Evolutionary conservation across 768 basidiomycete genomes (phyloP).

Genomic region (Hydnum rufescens): DNA sequence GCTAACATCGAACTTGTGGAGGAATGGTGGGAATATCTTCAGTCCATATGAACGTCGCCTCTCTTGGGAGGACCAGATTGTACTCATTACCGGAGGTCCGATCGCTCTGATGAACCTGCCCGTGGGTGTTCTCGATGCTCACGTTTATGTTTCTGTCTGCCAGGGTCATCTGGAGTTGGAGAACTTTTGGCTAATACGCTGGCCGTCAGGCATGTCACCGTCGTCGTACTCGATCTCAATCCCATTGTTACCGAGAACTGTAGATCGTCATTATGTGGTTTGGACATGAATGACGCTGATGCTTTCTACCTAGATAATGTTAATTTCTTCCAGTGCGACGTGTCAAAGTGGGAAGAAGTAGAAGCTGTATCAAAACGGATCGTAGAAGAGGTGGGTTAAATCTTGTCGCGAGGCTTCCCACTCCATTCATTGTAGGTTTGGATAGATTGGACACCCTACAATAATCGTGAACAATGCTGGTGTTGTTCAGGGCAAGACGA

Average conservation of each 20-base stretch:
- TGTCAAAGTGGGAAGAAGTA: constrained; percentile 77
- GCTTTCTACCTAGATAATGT: constrained; percentile 39
- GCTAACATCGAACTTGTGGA: constrained; percentile 53
- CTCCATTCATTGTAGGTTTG: constrained; percentile 15
- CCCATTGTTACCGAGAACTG: constrained; percentile 52
- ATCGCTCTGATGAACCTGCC: not conserved
- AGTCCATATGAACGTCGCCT: constrained; percentile 42
- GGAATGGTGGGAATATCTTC: constrained; percentile 50
- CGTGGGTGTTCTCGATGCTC: constrained; percentile 1
- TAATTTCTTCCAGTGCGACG: constrained; percentile 73
- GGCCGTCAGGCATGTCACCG: constrained; percentile 58
- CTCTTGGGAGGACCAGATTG: constrained; percentile 78
- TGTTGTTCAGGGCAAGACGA: constrained; percentile 70
- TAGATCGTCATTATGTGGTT: constrained; percentile 19
- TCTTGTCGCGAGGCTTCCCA: not conserved
- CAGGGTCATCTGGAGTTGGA: constrained; percentile 80
- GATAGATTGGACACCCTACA: constrained; percentile 62
- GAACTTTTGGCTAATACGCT: constrained; percentile 75
- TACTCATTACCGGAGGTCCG: constrained; percentile 80
- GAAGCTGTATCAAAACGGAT: constrained; percentile 52
- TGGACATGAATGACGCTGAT: not conserved
- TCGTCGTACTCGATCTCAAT: constrained; percentile 72
- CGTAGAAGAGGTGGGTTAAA: constrained; percentile 43
- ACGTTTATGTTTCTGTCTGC: not conserved
- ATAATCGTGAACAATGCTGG: constrained; percentile 91